Evolutionary conservation across 148 eudicot species (phyloP).

Genomic region (Fagopyrum tataricum): DNA sequence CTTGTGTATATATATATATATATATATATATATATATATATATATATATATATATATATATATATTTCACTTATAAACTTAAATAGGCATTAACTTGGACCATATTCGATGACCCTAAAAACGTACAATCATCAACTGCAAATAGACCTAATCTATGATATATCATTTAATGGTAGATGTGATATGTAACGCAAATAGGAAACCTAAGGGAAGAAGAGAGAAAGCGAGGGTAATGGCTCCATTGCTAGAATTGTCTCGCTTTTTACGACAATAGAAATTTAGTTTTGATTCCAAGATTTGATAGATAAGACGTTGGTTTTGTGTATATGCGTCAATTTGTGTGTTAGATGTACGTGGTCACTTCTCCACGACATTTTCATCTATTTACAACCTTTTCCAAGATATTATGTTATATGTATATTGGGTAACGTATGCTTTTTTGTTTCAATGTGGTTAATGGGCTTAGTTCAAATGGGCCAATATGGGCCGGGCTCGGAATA

Average conservation of each 20-base stretch:
- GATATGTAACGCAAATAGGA: constrained; percentile 9
- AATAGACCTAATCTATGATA: neutral
- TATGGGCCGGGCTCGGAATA: neutral
- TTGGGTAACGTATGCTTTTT: neutral
- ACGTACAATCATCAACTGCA: constrained; percentile 2
- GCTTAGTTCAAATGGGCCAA: too few relatives aligned
- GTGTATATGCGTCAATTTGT: neutral
- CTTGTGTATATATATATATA: too few relatives aligned
- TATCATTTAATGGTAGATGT: constrained; percentile 7
- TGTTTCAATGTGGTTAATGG: neutral
- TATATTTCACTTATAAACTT: neutral
- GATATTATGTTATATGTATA: too few relatives aligned
- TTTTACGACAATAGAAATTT: neutral
- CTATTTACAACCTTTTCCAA: too few relatives aligned
- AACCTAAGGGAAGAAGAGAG: neutral
- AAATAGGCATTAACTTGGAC: neutral
- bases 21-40: too few relatives aligned
- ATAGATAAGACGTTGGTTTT: constrained; percentile 3
- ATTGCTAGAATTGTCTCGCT: neutral
- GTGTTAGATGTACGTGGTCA: neutral
- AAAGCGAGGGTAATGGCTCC: neutral
- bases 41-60: too few relatives aligned
- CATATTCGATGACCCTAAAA: neutral
- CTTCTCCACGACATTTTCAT: neutral
- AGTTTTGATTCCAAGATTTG: neutral